phyloP scores from a whole-genome alignment of 2,329 filamentous ascomycete species.

The Colletotrichum musae region DNA sequence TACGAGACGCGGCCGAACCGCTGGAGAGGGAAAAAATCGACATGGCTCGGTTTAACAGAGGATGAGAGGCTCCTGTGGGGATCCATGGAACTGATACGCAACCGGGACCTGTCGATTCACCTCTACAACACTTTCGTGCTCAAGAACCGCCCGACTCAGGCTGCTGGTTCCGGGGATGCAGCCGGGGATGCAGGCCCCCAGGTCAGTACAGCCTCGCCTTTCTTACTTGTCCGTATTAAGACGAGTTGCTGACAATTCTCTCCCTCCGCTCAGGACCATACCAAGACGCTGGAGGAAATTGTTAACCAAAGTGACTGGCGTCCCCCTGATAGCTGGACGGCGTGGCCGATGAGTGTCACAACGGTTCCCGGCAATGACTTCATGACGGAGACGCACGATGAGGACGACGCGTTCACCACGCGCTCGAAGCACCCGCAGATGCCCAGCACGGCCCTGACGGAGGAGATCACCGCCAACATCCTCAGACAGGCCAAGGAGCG shows the following conservation, averaged over 20 bases:
- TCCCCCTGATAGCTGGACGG: slow-evolving; percentile 79
- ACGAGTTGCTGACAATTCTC: slow-evolving; percentile 1
- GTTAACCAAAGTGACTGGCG: slow-evolving; percentile 58
- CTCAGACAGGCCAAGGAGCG: slow-evolving; percentile 77
- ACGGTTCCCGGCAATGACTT: slow-evolving; percentile 73
- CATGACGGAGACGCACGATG: slow-evolving; percentile 59
- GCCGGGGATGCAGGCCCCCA: background rate
- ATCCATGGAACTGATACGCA: slow-evolving; percentile 74
- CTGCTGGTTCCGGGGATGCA: slow-evolving; percentile 3
- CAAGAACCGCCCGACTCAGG: slow-evolving; percentile 61
- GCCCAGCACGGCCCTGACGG: slow-evolving; percentile 76
- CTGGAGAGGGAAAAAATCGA: slow-evolving; percentile 76
- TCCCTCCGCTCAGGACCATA: slow-evolving; percentile 5
- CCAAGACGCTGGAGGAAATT: slow-evolving; percentile 22
- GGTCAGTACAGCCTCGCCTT: slow-evolving; percentile 1
- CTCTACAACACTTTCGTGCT: slow-evolving; percentile 84
- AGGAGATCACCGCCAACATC: slow-evolving; percentile 77
- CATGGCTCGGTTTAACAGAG: slow-evolving; percentile 76
- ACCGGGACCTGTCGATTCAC: slow-evolving; percentile 80
- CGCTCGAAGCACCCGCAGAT: slow-evolving; percentile 58
- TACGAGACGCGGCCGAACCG: slow-evolving; percentile 74
- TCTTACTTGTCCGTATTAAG: background rate
- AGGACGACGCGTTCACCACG: slow-evolving; percentile 66
- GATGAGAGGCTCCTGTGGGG: slow-evolving; percentile 74
- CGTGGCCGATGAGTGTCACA: slow-evolving; percentile 81